Percentiles rank a stretch among this genome's conserved stretches.
phyloP scores from a whole-genome alignment of 2,329 filamentous ascomycete species.

The Alternaria burnsii region DNA sequence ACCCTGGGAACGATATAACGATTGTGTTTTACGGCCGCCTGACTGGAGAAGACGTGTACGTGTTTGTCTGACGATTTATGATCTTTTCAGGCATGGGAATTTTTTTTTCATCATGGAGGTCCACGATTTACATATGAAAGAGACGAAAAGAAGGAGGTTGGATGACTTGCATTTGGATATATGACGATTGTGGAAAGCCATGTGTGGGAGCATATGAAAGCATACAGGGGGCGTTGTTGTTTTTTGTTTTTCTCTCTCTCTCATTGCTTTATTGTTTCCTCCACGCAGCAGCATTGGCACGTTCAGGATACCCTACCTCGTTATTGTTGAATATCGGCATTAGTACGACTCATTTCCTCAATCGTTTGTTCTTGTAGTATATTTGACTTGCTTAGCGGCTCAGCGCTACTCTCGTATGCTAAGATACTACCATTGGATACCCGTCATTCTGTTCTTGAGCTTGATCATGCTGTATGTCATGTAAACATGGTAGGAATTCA shows the following conservation, averaged over 20 bases:
- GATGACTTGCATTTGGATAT: not conserved
- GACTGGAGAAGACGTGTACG: too few species aligned
- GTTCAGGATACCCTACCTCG: conserved; percentile 8
- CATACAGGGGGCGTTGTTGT: not conserved
- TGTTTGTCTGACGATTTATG: too few species aligned
- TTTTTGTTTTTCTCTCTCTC: not conserved
- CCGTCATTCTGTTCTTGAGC: not conserved
- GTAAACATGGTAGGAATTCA: not conserved
- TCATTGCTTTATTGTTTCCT: not conserved
- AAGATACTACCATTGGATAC: not conserved
- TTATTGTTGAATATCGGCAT: not conserved
- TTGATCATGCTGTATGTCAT: not conserved
- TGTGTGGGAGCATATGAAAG: not conserved
- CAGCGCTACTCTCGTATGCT: not conserved
- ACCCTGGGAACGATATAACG: not conserved
- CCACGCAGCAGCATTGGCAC: conserved; percentile 5
- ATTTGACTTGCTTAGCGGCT: not conserved
- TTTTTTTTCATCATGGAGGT: too few species aligned
- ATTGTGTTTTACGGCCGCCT: not conserved
- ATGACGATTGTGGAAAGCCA: not conserved
- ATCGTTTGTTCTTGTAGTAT: not conserved
- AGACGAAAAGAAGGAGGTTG: not conserved
- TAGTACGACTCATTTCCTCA: not conserved
- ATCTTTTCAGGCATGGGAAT: too few species aligned
- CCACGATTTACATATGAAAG: too few species aligned